Base-by-base conservation (phyloP, 2,329 filamentous ascomycete genomes). In the Gnomoniopsis sp. region DNA sequence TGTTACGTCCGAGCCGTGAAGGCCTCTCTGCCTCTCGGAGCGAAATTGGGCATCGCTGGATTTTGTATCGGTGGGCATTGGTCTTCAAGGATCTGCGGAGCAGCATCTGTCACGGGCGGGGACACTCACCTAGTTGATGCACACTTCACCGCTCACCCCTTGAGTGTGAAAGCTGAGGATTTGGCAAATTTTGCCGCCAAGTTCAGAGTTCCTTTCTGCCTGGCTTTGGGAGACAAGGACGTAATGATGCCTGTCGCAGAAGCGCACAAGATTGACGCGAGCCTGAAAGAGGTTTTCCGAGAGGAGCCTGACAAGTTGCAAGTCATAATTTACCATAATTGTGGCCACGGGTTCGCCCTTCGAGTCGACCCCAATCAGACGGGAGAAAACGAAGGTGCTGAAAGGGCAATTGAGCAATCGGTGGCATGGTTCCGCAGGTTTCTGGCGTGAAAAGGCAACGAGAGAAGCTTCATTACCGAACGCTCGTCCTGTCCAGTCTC, bases 21-120 rank as follows among this genome's bases (percentile, higher is more conserved):
- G 21, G 64, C 65, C 33, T 65, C 68, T 21, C 63, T 67, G 62
- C 66, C 64, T 23, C 63, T 66, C 3, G 53, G 62, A 2, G 60
- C 71, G 10, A 68, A 68, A 11, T 65, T 77, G 54, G 73, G 71
- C 21, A 69, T 68, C 6, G 72, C 72, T 1, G 75, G 74, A 3
- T 77, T 75, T 64, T 77, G 75, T 65, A 76, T 74, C 73, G 74
- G 75, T 15, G 75, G 71, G 23, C 69, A 69, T 43, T 69, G 73
- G 57, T 66, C 69, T 2, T 65, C 72, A 22, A 61, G 62, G 41
- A 67, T 75, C 10, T 68, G 67, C 8, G 63, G 66, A 34, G 67
- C 69, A 43, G 11, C 46, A 6, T 19, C 52, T 11, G 26, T 43
- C n/a, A 53, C 56, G 12, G 62, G 57, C 8, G 60, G 65, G n/a